Evolutionary conservation across 768 basidiomycete species (phyloP), one percentile per base, ranked within the genome.

Genomic region (Hygrocybe coccinea): DNA sequence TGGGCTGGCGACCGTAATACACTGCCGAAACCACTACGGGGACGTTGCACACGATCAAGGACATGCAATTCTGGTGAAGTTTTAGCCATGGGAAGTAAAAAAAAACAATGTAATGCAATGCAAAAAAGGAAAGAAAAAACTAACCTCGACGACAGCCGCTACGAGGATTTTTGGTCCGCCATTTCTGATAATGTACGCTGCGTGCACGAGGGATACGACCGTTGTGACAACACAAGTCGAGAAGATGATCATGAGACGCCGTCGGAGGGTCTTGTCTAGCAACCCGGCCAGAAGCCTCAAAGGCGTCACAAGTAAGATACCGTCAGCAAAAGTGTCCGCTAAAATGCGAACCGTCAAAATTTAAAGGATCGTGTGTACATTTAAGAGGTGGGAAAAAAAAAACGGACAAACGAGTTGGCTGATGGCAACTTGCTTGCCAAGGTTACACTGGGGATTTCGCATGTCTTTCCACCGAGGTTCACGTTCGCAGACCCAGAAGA

Each of bases 221-320:
- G 75, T 81, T 5, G 79, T 81, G 50, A 76, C 65, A 54, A 81
- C 74, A 50, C 79, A 79, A 9, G 82, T 74, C 9, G 81, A 81
- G 64, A 83, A 82, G 48, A 81, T 78, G 51, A 80, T 62, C 57
- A 77, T 70, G 37, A 78, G 67, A n/a, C 74, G 73, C 1, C 69
- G 64, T 4, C 76, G 74, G 1, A 81, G 61, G 22, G 57, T 60
- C 14, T 62, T 66, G 53, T 76, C 74, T 19, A 67, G 69, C 22
- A 82, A 69, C 19, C 70, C 67, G 57, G 70, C 65, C 35, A 84
- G 72, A 3, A 83, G 66, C 17, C 73, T 68, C 2, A 81, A 55
- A 0, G 82, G 81, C 1, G 78, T 68, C 8, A 66, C 46, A 35
- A 82, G 70, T 44, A 84, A 72, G 22, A 79, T 65, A 14, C 67